Evolutionary conservation across 202 grass and related monocot genomes (phyloP).

Genomic region (Setaria italica): DNA sequence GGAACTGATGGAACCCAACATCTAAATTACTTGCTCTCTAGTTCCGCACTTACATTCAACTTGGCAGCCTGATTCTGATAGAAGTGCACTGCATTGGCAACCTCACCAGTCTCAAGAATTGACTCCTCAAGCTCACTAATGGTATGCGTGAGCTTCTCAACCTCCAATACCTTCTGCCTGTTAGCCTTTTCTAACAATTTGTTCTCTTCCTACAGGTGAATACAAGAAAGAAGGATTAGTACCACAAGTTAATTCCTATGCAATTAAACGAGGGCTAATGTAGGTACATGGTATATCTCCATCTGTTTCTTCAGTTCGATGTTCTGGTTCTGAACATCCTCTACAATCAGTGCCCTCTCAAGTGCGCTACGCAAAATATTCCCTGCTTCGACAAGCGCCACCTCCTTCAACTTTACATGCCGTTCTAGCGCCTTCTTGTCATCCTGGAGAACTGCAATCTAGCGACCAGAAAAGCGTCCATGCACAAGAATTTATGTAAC

Average conservation of each 20-base stretch:
- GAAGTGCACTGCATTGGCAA: constrained; percentile 64
- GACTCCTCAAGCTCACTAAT: constrained; percentile 81
- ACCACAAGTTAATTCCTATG: background rate
- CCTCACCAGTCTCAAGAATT: constrained; percentile 61
- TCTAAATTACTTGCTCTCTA: constrained; percentile 3
- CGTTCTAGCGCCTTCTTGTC: constrained; percentile 88
- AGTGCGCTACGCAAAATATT: constrained; percentile 75
- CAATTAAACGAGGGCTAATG: background rate
- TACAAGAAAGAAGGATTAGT: constrained; percentile 36
- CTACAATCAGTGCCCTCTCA: constrained; percentile 86
- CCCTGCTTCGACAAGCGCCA: constrained; percentile 75
- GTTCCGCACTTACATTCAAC: constrained; percentile 58
- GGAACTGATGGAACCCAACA: background rate
- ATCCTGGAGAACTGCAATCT: constrained; percentile 87
- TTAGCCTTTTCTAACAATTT: constrained; percentile 83
- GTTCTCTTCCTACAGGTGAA: constrained; percentile 76
- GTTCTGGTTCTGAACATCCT: constrained; percentile 89
- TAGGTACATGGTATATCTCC: constrained; percentile 84
- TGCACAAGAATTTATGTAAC: constrained; percentile 3
- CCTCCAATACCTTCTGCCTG: constrained; percentile 75
- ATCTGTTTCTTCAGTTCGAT: constrained; percentile 81
- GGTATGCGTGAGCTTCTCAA: constrained; percentile 83
- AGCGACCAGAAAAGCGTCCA: background rate
- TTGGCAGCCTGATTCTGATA: constrained; percentile 68
- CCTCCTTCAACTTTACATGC: constrained; percentile 79